Base-by-base conservation (phyloP, 2,329 filamentous ascomycete species). In the Daldinia eschscholtzii region DNA sequence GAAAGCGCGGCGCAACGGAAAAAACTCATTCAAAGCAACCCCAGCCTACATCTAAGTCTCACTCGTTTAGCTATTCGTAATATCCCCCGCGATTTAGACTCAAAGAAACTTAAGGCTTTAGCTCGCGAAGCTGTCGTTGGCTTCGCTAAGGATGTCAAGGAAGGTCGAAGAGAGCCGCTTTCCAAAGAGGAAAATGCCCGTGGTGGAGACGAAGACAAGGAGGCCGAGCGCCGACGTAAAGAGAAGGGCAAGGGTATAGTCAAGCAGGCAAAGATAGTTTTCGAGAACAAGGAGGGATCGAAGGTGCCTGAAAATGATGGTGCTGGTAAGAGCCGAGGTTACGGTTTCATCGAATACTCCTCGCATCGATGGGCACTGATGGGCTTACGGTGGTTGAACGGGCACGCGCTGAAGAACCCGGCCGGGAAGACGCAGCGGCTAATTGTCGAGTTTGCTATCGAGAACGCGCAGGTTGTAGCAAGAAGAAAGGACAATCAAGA, bases 291-390 rank as follows among this genome's bases (percentile, higher is more conserved):
- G 39, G 90, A 96, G 74, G 96, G 96, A 52, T 89, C 89, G 76
- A 98, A 98, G 83, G 89, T 97, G 13, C 81, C 86, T 7, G 94
- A 97, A 81, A 86, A 88, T 48, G 89, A 85, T 57, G 93, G 92
- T 6, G 93, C 90, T 6, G 94, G 94, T 53, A 88, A 92, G 78
- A 96, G 92, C 79, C 89, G 95, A 79, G 96, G 96, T 4, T 99
- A 99, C 79, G 96, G 97, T 12, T 99, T 99, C 83, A 92, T 99
- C 73, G 96, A 99, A 82, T 99, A 98, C 81, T 92, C 90, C 72
- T 96, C 93, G 33, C 96, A 99, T 78, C 91, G 96, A 57, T 95
- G 92, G 85, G 96, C 96, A 13, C 86, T 99, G 42, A 98, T 98
- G 93, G 96, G 93, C 26, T 84, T 99, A 70, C 87, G 96, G 53